These are phyloP conservation scores for Bauhinia variegata DNA, from an alignment of 306 rosid species.

Conservation along the genomic window DNA sequence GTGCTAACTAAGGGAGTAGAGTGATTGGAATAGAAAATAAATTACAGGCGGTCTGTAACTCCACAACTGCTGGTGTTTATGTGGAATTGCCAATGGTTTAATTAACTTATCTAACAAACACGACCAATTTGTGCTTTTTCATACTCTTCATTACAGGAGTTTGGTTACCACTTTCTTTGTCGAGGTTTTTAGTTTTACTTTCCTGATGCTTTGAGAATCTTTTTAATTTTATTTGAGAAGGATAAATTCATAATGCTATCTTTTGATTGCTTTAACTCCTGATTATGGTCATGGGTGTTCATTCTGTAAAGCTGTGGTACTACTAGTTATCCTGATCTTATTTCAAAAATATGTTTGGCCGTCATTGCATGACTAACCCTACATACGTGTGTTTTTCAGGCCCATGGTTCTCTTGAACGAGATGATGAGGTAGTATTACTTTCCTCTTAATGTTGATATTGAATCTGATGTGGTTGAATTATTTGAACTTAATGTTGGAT, in stretches of 20 bases:
- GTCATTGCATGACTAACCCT: constrained; percentile 22
- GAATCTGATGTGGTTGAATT: constrained; percentile 12
- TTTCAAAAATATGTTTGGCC: constrained; percentile 15
- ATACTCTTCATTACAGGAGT: too few relatives aligned
- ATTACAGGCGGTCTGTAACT: too few relatives aligned
- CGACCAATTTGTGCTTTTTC: too few relatives aligned
- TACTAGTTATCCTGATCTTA: constrained; percentile 17
- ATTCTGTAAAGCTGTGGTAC: too few relatives aligned
- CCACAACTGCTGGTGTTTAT: too few relatives aligned
- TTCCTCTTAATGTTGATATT: constrained; percentile 25
- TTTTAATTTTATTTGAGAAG: constrained; percentile 7
- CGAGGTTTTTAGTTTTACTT: constrained; percentile 2
- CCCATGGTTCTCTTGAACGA: constrained; percentile 90
- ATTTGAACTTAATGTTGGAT: too few relatives aligned
- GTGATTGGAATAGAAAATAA: too few relatives aligned
- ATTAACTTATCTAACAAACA: too few relatives aligned
- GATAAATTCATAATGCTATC: constrained; percentile 21
- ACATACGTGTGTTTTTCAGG: constrained; percentile 61
- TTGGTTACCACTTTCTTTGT: too few relatives aligned
- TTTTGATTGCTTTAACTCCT: constrained; percentile 19
- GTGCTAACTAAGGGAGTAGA: too few relatives aligned
- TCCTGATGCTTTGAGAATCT: constrained; percentile 7
- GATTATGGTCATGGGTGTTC: neutral
- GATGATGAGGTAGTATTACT: constrained; percentile 79
- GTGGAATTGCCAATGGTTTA: too few relatives aligned